These are phyloP conservation scores for Penicillium diatomitis DNA, from an alignment of 495 filamentous ascomycete genomes.

Conservation along the genomic window DNA sequence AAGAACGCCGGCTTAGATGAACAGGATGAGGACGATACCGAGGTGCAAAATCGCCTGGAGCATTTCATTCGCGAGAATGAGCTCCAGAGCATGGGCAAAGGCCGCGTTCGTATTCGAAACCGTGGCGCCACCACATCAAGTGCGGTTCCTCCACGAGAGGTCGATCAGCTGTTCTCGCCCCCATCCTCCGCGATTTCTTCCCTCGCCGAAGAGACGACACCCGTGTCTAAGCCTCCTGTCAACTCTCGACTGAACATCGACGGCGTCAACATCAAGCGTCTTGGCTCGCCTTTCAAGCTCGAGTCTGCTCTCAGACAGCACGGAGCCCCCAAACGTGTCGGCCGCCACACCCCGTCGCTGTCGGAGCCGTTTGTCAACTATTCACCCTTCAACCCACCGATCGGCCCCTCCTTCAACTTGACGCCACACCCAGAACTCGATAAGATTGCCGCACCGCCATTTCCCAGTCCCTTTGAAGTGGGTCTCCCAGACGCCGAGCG, in stretches of 20 bases:
- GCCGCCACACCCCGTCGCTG: slow-evolving; percentile 31
- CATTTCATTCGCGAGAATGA: slow-evolving; percentile 39
- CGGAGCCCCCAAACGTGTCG: slow-evolving; percentile 17
- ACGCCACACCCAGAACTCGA: slow-evolving; percentile 8
- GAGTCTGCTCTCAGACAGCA: slow-evolving; percentile 23
- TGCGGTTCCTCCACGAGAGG: slow-evolving; percentile 27
- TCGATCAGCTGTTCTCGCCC: slow-evolving; percentile 42
- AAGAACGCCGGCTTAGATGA: slow-evolving; percentile 31
- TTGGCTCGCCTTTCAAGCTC: slow-evolving; percentile 45
- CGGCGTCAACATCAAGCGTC: slow-evolving; percentile 35
- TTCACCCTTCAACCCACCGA: not conserved
- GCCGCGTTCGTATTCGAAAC: slow-evolving; percentile 41
- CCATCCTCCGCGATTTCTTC: slow-evolving; percentile 32
- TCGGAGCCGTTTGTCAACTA: slow-evolving; percentile 34
- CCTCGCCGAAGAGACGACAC: slow-evolving; percentile 20
- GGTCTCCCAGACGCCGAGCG: slow-evolving; percentile 41
- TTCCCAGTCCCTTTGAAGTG: slow-evolving; percentile 30
- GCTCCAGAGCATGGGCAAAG: slow-evolving; percentile 32
- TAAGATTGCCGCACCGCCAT: slow-evolving; percentile 13
- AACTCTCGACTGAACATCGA: slow-evolving; percentile 23
- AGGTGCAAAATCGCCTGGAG: slow-evolving; percentile 40
- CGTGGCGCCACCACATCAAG: slow-evolving; percentile 39
- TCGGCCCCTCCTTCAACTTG: slow-evolving; percentile 1
- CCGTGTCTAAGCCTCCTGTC: slow-evolving; percentile 17
- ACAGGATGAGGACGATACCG: slow-evolving; percentile 36